Conservation (phyloP, 352 stramenopile species). For the Aphanomyces euteiches region DNA sequence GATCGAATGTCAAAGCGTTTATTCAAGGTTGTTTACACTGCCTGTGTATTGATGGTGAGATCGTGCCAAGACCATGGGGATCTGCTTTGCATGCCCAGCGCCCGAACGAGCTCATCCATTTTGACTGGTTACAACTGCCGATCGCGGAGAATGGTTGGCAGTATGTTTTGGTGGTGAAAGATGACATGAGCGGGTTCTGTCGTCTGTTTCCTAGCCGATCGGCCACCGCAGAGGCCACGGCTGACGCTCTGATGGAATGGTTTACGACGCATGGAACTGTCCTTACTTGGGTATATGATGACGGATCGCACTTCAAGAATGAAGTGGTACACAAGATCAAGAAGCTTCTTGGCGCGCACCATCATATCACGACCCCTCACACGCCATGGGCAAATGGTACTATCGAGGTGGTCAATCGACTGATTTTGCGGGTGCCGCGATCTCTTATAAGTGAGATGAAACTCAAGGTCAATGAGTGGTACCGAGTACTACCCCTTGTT, state of each 20-base stretch:
- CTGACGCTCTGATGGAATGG: no score
- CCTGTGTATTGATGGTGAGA: background rate
- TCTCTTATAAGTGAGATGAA: no score
- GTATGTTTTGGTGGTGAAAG: no score
- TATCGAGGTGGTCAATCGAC: conserved; percentile 26
- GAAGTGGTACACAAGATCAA: no score
- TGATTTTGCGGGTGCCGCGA: conserved; percentile 18
- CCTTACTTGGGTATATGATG: no score
- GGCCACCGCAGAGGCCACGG: no score
- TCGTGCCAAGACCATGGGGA: conserved; percentile 31
- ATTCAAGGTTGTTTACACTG: background rate
- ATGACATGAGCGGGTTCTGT: no score
- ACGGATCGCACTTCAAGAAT: no score
- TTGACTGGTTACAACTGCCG: conserved; percentile 38
- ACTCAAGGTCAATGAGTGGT: conserved; percentile 6
- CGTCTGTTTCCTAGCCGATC: no score
- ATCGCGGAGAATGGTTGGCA: conserved; percentile 5
- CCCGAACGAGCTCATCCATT: conserved; percentile 40
- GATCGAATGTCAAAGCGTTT: background rate
- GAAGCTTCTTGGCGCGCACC: no score
- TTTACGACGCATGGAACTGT: no score
- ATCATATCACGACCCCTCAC: no score
- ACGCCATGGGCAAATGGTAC: background rate
- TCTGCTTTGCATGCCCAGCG: background rate
- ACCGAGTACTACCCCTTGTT: conserved; percentile 19